These are phyloP conservation scores for Kockiozyma suomiensis DNA, from an alignment of 805 yeast genomes.

Conservation along the genomic window DNA sequence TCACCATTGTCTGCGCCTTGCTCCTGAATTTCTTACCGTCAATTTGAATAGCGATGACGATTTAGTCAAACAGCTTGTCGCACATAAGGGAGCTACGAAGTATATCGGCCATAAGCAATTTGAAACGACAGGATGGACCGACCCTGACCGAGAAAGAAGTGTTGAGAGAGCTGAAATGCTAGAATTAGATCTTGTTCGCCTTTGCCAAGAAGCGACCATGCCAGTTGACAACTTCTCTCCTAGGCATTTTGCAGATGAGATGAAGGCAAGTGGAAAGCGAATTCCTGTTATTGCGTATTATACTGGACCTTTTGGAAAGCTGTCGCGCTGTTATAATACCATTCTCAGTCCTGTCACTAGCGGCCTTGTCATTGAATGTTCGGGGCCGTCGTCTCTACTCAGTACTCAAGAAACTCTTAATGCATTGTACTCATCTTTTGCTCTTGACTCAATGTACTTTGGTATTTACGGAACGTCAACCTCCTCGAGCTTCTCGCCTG, in stretches of 20 bases:
- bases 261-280: constrained; percentile 21
- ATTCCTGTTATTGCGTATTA: constrained; percentile 79
- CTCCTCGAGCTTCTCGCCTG: constrained; percentile 74
- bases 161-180: background rate
- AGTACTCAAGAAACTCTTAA: background rate
- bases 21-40: background rate
- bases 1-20: background rate
- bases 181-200: background rate
- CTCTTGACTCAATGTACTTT: constrained; percentile 33
- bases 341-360: constrained; percentile 77
- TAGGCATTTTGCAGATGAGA: background rate
- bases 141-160: background rate
- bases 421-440: constrained; percentile 2
- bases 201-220: background rate
- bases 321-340: constrained; percentile 74
- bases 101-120: background rate
- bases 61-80: background rate
- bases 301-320: constrained; percentile 71
- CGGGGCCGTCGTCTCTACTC: background rate
- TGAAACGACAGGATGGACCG: background rate
- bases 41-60: background rate
- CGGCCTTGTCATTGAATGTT: background rate
- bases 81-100: background rate
- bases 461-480: constrained; percentile 29
- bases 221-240: background rate